Conservation (phyloP, 1,284 basidiomycete genomes). For the Fistulinella cinereoalba region DNA sequence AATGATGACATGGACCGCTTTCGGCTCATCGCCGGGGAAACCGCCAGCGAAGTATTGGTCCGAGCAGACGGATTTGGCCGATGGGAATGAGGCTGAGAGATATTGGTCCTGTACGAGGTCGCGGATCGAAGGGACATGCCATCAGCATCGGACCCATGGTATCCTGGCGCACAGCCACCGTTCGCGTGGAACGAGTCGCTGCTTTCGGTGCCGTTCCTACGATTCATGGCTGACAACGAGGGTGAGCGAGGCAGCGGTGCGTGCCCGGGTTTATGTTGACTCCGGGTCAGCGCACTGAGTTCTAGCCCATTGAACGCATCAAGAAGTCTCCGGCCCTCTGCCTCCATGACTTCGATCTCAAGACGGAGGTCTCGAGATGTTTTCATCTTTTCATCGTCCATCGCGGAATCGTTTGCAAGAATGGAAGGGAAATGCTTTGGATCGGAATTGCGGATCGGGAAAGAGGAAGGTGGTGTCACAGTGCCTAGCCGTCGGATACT, state of each 20-base stretch:
- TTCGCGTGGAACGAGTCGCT: constrained; percentile 28
- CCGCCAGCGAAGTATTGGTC: constrained; percentile 11
- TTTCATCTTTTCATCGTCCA: constrained; percentile 52
- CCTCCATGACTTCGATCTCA: constrained; percentile 64
- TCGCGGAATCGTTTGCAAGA: constrained; percentile 36
- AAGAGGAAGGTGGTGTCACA: constrained; percentile 31
- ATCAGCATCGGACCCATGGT: constrained; percentile 30
- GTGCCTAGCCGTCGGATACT: constrained; percentile 24
- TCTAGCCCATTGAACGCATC: constrained; percentile 77
- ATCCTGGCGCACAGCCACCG: constrained; percentile 31
- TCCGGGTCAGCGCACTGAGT: constrained; percentile 59
- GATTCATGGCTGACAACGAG: constrained; percentile 29
- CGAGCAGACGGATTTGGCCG: constrained; percentile 30
- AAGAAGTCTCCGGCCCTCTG: constrained; percentile 62
- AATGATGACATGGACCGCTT: constrained; percentile 52
- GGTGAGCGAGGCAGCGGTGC: constrained; percentile 27
- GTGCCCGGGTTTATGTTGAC: constrained; percentile 39
- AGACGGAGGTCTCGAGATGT: constrained; percentile 59
- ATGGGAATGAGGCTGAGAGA: constrained; percentile 35
- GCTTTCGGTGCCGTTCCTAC: constrained; percentile 27
- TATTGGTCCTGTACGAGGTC: constrained; percentile 32
- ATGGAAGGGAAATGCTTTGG: constrained; percentile 32
- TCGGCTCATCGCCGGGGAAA: constrained; percentile 30
- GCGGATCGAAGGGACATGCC: constrained; percentile 30
- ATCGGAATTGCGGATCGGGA: constrained; percentile 23